These are phyloP conservation scores for Hysterangium stoloniferum DNA, from an alignment of 768 basidiomycete species.

Conservation along the genomic window DNA sequence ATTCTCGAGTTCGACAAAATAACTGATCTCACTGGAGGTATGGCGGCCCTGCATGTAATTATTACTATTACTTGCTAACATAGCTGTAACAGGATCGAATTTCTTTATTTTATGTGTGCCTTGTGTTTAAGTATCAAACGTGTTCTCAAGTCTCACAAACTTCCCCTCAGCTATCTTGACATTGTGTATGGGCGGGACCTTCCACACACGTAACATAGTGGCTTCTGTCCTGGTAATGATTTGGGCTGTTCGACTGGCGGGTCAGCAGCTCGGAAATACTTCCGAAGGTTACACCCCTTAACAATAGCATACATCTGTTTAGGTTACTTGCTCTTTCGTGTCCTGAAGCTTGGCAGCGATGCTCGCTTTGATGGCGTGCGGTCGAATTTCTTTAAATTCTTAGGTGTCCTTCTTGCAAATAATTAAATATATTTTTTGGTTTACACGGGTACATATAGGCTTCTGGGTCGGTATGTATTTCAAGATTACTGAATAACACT, in stretches of 20 bases:
- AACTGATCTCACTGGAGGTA: conserved; percentile 59
- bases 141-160: not conserved
- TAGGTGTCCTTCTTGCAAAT: conserved; percentile 28
- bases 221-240: conserved; percentile 54
- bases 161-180: conserved; percentile 44
- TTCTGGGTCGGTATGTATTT: conserved; percentile 45
- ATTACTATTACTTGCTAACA: not conserved
- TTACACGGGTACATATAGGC: too few relatives aligned
- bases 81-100: conserved; percentile 43
- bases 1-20: conserved; percentile 55
- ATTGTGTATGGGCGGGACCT: conserved; percentile 52
- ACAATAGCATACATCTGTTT: not conserved
- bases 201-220: conserved; percentile 50
- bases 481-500: not conserved
- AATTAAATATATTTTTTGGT: not conserved
- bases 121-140: not conserved
- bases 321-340: conserved; percentile 64
- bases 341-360: conserved; percentile 60
- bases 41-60: conserved; percentile 11
- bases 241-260: conserved; percentile 55
- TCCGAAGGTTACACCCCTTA: not conserved
- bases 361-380: conserved; percentile 61
- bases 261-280: conserved; percentile 20
- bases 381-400: conserved; percentile 56
- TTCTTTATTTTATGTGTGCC: conserved; percentile 51